Percentiles rank a stretch among this genome's conserved stretches.
phyloP scores from a whole-genome alignment of 805 yeast genomes.

The Kuraishia hungarica region DNA sequence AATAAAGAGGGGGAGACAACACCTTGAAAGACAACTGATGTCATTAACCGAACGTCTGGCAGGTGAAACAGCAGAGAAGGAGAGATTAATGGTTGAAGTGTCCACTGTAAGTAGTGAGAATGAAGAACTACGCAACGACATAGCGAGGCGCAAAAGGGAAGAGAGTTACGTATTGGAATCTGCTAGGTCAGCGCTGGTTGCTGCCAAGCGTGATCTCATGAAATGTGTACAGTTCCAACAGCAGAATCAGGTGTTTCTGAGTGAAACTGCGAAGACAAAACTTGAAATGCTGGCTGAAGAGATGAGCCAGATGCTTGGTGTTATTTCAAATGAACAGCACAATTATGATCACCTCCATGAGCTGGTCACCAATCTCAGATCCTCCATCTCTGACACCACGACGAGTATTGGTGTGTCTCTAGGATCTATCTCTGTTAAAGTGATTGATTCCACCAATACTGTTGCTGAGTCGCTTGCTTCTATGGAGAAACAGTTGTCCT shows the following conservation, averaged over 20 bases:
- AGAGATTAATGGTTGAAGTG: conserved; percentile 12
- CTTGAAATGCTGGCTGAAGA: conserved; percentile 9
- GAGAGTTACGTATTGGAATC: conserved; percentile 2
- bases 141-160: not conserved
- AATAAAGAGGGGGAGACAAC: conserved; percentile 29
- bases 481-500: not conserved
- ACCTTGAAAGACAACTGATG: conserved; percentile 27
- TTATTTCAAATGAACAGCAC: not conserved
- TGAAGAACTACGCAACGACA: not conserved
- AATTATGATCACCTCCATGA: not conserved
- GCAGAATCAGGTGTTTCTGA: conserved; percentile 8
- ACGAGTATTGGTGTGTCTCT: conserved; percentile 3
- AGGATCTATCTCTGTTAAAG: not conserved
- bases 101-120: conserved; percentile 2
- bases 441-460: not conserved
- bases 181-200: conserved; percentile 14
- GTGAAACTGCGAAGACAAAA: conserved; percentile 8
- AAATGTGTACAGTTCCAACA: conserved; percentile 13
- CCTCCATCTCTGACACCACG: not conserved
- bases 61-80: conserved; percentile 13
- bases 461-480: not conserved
- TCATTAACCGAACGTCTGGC: conserved; percentile 11
- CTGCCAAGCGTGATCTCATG: conserved; percentile 18
- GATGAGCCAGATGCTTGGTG: conserved; percentile 4
- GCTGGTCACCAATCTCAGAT: not conserved